phyloP scores from a whole-genome alignment of 768 basidiomycete genomes.

The Cantharellus anzutake region DNA sequence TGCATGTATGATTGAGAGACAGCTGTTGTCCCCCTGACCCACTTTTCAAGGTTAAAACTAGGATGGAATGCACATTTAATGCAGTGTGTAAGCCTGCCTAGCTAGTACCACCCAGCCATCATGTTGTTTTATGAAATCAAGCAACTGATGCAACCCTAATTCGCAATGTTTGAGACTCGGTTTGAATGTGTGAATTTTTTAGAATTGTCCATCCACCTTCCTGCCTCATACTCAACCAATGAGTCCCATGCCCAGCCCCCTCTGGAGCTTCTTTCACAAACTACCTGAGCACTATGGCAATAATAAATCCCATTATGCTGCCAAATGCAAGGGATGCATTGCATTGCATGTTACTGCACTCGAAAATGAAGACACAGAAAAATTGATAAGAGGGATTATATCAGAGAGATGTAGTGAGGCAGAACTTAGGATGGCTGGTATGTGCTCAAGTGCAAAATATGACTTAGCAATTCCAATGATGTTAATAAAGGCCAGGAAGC shows the following conservation, averaged over 20 bases:
- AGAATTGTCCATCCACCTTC: too few relatives aligned
- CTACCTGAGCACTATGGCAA: neutral
- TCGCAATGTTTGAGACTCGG: too few relatives aligned
- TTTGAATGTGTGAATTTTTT: too few relatives aligned
- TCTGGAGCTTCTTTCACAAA: neutral
- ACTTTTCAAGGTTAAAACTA: too few relatives aligned
- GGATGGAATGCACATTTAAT: too few relatives aligned
- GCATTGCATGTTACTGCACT: neutral
- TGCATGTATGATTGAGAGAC: too few relatives aligned
- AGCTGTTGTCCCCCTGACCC: too few relatives aligned
- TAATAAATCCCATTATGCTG: neutral
- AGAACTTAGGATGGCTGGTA: neutral
- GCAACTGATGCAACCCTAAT: too few relatives aligned
- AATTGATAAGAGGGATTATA: neutral
- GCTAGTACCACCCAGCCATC: too few relatives aligned
- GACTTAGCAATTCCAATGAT: neutral
- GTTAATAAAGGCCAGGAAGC: neutral
- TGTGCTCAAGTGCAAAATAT: neutral
- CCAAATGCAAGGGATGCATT: neutral
- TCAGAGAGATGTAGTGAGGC: neutral
- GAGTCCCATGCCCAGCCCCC: neutral
- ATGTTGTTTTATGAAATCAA: too few relatives aligned
- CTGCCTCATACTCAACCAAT: too few relatives aligned
- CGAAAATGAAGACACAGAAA: neutral
- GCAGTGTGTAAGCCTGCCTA: too few relatives aligned